Evolutionary conservation across 1,139 yeast genomes (phyloP), one percentile per base, ranked within the genome.

Genomic region (Kodamaea anthophila): DNA sequence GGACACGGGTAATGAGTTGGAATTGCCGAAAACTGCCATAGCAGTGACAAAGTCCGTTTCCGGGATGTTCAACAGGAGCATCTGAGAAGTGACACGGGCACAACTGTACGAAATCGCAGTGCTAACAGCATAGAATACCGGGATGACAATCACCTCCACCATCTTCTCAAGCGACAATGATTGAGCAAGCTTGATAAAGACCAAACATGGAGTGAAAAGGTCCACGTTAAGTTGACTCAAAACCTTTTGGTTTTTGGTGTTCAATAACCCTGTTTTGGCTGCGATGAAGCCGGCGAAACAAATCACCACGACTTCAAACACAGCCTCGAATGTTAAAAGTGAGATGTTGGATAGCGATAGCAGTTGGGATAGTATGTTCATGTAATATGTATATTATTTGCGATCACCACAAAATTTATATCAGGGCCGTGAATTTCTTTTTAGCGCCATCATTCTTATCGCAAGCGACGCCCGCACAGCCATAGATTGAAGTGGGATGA

Each of bases 11-110:
- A 81, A 61, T 5, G 86, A 77, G 53, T 82, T 82, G 23, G 87
- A 78, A 54, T 84, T 84, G 29, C 93, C 94, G 55, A 84, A 84
- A 10, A 82, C 93, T 0, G 86, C 84, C 91, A 84, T 83, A 5
- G 94, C 94, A 14, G 87, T 81, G 28, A 84, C 94, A 46, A 80
- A 84, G 55, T 83, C 82, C 6, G 79, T 47, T 52, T 84, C 93
- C 1, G 83, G 74, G 21, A 60, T 65, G 41, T 77, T 76, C 43
- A 84, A 62, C 5, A 53, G 51, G 38, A 81, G 53, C 18, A 71
- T 32, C 16, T 57, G 47, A 6, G 79, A 62, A 21, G 73, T 65
- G 19, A 69, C 32, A 24, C 63, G 56, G 3, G 88, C 76, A 33
- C 83, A 71, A 6, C 51, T 26, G 39, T 58, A 75, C 5, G 91